Percentiles rank a stretch among this genome's conserved stretches.
phyloP scores from a whole-genome alignment of 352 stramenopile genomes.

The Pythium grandisporangium region DNA sequence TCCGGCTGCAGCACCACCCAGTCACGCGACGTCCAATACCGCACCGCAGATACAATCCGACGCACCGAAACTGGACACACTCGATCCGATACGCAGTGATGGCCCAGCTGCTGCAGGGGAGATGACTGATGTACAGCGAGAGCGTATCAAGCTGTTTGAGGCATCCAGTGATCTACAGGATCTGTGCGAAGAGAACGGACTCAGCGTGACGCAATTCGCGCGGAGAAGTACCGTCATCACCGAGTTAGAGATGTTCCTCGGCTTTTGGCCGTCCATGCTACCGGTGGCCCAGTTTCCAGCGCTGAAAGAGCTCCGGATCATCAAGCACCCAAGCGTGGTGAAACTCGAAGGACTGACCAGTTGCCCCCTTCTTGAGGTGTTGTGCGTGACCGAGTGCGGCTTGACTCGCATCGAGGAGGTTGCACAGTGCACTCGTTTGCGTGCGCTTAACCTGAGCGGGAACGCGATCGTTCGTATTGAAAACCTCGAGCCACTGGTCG shows the following conservation, averaged over 20 bases:
- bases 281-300: constrained; percentile 52
- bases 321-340: constrained; percentile 61
- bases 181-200: constrained; percentile 56
- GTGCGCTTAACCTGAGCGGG: constrained; percentile 59
- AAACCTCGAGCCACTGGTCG: constrained; percentile 31
- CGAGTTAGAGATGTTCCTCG: constrained; percentile 64
- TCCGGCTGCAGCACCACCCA: no score
- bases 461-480: constrained; percentile 57
- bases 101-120: background rate
- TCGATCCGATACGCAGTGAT: no score
- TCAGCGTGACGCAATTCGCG: constrained; percentile 45
- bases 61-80: no score
- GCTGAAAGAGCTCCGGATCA: constrained; percentile 58
- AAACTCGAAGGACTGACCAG: constrained; percentile 37
- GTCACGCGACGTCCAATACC: no score
- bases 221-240: constrained; percentile 24
- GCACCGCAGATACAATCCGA: no score
- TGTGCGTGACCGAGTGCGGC: constrained; percentile 64
- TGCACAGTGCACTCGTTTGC: constrained; percentile 30
- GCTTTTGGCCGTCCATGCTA: constrained; percentile 67
- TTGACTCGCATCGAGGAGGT: constrained; percentile 39
- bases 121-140: constrained; percentile 13
- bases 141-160: constrained; percentile 29
- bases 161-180: constrained; percentile 39
- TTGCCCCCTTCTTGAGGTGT: constrained; percentile 42